Conservation (phyloP, 306 rosid genomes). For the Lathyrus sativus region DNA sequence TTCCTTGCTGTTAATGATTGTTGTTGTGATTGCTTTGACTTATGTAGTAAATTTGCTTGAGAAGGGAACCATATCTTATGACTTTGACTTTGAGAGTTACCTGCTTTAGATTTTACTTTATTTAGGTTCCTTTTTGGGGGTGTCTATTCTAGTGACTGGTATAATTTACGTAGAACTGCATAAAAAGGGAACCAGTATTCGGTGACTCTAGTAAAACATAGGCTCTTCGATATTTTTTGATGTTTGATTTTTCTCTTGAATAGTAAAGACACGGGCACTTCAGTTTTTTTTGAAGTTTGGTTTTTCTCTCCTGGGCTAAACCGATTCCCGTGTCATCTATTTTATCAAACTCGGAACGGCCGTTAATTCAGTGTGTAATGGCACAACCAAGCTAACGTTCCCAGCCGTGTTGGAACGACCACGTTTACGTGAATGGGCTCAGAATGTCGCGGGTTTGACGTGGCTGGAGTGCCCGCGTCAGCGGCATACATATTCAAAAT, state of each 20-base stretch:
- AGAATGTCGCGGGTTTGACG: too few relatives aligned
- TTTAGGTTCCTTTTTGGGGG: neutral
- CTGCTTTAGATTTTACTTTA: neutral
- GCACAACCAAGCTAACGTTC: too few relatives aligned
- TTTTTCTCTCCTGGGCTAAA: too few relatives aligned
- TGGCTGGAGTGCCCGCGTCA: too few relatives aligned
- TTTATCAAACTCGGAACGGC: too few relatives aligned
- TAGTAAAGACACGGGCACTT: too few relatives aligned
- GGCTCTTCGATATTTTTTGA: neutral
- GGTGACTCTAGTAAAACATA: neutral
- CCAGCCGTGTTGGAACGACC: too few relatives aligned
- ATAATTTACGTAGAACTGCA: neutral
- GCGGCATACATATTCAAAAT: too few relatives aligned
- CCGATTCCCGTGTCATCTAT: too few relatives aligned
- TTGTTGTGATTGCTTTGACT: conserved; percentile 17
- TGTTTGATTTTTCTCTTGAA: neutral
- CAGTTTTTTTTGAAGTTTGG: neutral
- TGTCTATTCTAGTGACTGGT: neutral
- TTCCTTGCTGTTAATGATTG: neutral
- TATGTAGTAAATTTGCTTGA: conserved; percentile 10
- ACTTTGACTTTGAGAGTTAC: neutral
- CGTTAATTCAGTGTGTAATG: too few relatives aligned
- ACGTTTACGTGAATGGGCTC: too few relatives aligned
- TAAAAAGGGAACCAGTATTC: neutral
- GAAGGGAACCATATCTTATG: neutral